Evolutionary conservation across 441 rosid genomes (phyloP).

Genomic region (Metrosideros polymorpha): DNA sequence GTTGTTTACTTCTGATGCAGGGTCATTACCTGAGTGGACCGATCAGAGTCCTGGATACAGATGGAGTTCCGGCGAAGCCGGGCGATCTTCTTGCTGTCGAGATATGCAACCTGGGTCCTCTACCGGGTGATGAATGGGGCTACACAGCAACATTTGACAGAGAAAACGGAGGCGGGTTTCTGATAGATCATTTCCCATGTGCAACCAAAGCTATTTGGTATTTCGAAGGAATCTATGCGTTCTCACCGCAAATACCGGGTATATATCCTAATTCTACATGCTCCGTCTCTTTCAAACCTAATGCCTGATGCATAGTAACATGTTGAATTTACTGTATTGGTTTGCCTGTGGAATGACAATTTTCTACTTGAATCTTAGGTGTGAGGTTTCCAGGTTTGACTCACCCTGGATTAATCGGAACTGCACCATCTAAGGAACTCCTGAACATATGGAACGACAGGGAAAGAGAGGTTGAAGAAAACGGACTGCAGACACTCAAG

Average conservation of each 20-base stretch:
- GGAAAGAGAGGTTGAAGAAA: conserved; percentile 64
- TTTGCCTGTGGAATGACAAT: background rate
- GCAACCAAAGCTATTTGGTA: conserved; percentile 95
- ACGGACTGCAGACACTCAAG: conserved; percentile 34
- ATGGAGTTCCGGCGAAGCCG: conserved; percentile 63
- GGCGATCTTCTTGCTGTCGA: conserved; percentile 79
- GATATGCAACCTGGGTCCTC: conserved; percentile 87
- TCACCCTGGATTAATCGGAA: conserved; percentile 83
- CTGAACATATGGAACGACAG: conserved; percentile 69
- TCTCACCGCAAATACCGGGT: conserved; percentile 91
- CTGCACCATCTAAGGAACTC: conserved; percentile 85
- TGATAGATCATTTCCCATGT: conserved; percentile 86
- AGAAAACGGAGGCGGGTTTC: conserved; percentile 86
- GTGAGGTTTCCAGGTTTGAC: conserved; percentile 86
- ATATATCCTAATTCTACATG: background rate
- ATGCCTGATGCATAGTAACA: background rate
- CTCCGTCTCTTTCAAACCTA: background rate
- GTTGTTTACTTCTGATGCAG: conserved; percentile 14
- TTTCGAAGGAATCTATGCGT: conserved; percentile 84
- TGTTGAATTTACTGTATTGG: background rate
- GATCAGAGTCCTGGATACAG: conserved; percentile 47
- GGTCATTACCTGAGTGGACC: conserved; percentile 89
- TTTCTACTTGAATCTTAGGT: conserved; percentile 26
- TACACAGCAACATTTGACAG: conserved; percentile 77
- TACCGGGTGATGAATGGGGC: conserved; percentile 91